Percentiles rank a stretch among this genome's conserved stretches.
Conservation (phyloP, 1,284 basidiomycete species). For the Microbotryum intermedium region DNA sequence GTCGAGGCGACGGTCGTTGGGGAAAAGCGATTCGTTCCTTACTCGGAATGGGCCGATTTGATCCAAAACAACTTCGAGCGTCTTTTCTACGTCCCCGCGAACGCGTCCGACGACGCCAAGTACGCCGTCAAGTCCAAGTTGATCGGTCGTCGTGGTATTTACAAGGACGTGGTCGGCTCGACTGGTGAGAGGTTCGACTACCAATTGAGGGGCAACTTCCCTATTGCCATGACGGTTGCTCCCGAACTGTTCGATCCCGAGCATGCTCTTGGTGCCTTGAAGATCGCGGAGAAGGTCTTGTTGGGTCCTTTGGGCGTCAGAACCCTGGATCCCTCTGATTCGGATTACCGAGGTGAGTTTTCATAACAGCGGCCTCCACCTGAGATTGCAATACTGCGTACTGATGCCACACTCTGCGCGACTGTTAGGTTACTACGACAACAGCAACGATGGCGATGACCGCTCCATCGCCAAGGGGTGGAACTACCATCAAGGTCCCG, state of each 20-base stretch:
- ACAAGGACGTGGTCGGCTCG: conserved; percentile 89
- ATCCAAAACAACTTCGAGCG: conserved; percentile 82
- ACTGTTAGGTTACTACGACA: conserved; percentile 65
- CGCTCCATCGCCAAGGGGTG: conserved; percentile 74
- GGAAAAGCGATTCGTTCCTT: conserved; percentile 63
- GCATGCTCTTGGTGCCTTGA: conserved; percentile 68
- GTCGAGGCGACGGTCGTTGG: conserved; percentile 71
- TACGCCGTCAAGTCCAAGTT: conserved; percentile 64
- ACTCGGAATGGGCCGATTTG: conserved; percentile 79
- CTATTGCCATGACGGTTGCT: conserved; percentile 90
- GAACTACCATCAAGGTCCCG: conserved; percentile 57
- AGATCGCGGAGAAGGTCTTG: conserved; percentile 64
- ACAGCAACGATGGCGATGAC: conserved; percentile 79
- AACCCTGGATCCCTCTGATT: conserved; percentile 75
- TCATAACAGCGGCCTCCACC: not conserved
- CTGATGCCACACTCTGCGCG: not conserved
- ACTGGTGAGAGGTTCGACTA: conserved; percentile 94
- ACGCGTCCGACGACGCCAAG: conserved; percentile 60
- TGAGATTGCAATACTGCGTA: not conserved
- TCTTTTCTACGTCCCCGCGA: conserved; percentile 80
- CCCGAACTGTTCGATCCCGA: conserved; percentile 83
- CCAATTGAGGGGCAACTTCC: conserved; percentile 48
- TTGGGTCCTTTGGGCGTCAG: conserved; percentile 85
- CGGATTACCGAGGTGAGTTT: conserved; percentile 54
- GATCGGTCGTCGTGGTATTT: conserved; percentile 86